Conservation (phyloP, 208 protist species). For the Trypanosoma boissoni region DNA sequence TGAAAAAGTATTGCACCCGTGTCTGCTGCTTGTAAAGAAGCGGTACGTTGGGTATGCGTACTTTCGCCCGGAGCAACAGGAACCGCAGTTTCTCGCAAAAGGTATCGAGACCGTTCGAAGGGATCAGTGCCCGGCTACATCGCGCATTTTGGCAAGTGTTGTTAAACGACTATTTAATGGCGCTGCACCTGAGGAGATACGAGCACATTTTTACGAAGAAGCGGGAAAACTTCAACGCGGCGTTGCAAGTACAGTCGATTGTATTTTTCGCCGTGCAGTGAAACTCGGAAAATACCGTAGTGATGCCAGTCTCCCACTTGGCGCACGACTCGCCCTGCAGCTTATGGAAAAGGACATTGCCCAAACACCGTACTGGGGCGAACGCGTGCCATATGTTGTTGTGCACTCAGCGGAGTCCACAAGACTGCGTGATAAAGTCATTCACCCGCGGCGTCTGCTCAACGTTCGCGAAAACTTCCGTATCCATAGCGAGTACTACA, state of each 20-base stretch:
- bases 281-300: conserved; percentile 61
- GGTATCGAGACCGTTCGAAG: conserved; percentile 98
- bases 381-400: conserved; percentile 76
- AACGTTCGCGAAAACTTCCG: conserved; percentile 23
- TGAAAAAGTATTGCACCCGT: conserved; percentile 99
- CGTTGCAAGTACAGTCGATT: conserved; percentile 44
- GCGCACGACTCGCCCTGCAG: conserved; percentile 55
- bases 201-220: conserved; percentile 28
- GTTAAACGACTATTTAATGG: conserved; percentile 58
- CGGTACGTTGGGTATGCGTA: conserved; percentile 99
- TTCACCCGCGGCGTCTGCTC: conserved; percentile 58
- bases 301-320: conserved; percentile 44
- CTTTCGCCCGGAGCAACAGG: conserved; percentile 91
- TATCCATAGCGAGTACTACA: conserved; percentile 78
- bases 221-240: conserved; percentile 53
- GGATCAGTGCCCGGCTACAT: conserved; percentile 96
- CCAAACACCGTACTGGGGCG: conserved; percentile 69
- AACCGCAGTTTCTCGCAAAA: conserved; percentile 98
- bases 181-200: conserved; percentile 23
- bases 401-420: conserved; percentile 33
- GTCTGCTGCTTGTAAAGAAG: conserved; percentile 99
- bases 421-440: conserved; percentile 51
- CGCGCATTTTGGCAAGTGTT: conserved; percentile 32
- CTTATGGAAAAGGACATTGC: conserved; percentile 57
- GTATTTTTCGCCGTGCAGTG: conserved; percentile 77